Evolutionary conservation across 768 basidiomycete species (phyloP), one percentile per base, ranked within the genome.

Genomic region (Clitopilus hobsonii): DNA sequence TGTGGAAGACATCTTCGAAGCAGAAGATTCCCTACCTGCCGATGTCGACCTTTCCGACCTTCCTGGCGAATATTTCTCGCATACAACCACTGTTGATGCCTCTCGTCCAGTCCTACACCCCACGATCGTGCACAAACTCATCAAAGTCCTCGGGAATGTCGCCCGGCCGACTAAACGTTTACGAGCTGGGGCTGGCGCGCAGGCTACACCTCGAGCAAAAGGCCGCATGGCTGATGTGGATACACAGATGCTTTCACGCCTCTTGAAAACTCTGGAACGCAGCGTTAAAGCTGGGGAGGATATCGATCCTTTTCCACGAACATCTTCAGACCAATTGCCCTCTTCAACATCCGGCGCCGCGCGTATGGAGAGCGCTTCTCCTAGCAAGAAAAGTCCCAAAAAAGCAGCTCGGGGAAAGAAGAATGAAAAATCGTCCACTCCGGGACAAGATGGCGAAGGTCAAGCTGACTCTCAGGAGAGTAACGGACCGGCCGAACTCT

Each of bases 1-100:
- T 16, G 73, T 96, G 0, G 91, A 94, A 59, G 93, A 96, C 53
- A 79, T 97, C 14, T 89, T 96, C 54, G 86, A 89, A 58, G 85
- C 89, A 0, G 86, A 91, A 61, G 94, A 94, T 64, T 67, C 77
- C 0, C 71, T 92, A 14, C 78, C 86, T 2, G 71, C 82, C 0
- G 86, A 88, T 49, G 67, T 73, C 1, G 76, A 79, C 32, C 56
- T 71, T n/a, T 56, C 65, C 13, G 76, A 84, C 51, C 71, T 92
- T 11, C 74, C 84, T 3, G 64, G 73, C 25, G 80, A 85, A 6
- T 88, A 76, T 64, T 94, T 85, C 68, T 94, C 84, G 22, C 72
- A 71, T 6, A 70, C 81, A 26, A 88, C 84, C 0, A 61, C 68
- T 3, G 54, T 48, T 22, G 86, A 91, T 55, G 69, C 72, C 49